Evolutionary conservation across 75 land plant species (phyloP).

Genomic region (Larix kaempferi): DNA sequence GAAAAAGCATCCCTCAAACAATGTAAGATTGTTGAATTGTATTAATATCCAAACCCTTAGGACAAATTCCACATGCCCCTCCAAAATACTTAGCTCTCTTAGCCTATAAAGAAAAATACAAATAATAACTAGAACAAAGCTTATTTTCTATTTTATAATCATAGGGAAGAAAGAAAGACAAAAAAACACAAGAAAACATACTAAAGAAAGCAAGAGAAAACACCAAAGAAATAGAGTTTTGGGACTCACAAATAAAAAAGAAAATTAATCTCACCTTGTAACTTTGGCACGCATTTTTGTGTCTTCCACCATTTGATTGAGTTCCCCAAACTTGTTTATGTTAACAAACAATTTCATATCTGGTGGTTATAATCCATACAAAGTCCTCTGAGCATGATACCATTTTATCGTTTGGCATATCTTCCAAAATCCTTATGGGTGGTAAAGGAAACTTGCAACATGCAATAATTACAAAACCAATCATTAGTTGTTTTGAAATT

Average conservation of each 20-base stretch:
- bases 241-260: no score
- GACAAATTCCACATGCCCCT: slow-evolving; percentile 68
- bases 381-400: slow-evolving; percentile 74
- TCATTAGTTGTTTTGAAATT: background rate
- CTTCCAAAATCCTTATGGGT: slow-evolving; percentile 70
- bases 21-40: slow-evolving; percentile 68
- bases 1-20: slow-evolving; percentile 28
- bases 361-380: slow-evolving; percentile 62
- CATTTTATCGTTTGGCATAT: slow-evolving; percentile 68
- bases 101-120: slow-evolving; percentile 48
- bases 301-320: slow-evolving; percentile 72
- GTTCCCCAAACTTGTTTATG: slow-evolving; percentile 32
- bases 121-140: no score
- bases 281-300: slow-evolving; percentile 80
- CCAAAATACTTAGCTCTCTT: slow-evolving; percentile 50
- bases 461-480: background rate
- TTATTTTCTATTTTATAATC: no score
- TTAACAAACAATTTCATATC: slow-evolving; percentile 31
- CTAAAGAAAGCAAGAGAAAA: no score
- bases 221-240: no score
- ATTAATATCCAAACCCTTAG: slow-evolving; percentile 57
- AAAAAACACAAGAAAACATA: no score
- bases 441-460: slow-evolving; percentile 65
- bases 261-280: slow-evolving; percentile 76
- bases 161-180: no score